Percentiles rank a stretch among this genome's conserved stretches.
phyloP scores from a whole-genome alignment of 495 filamentous ascomycete species.

The Cercophora scortea region DNA sequence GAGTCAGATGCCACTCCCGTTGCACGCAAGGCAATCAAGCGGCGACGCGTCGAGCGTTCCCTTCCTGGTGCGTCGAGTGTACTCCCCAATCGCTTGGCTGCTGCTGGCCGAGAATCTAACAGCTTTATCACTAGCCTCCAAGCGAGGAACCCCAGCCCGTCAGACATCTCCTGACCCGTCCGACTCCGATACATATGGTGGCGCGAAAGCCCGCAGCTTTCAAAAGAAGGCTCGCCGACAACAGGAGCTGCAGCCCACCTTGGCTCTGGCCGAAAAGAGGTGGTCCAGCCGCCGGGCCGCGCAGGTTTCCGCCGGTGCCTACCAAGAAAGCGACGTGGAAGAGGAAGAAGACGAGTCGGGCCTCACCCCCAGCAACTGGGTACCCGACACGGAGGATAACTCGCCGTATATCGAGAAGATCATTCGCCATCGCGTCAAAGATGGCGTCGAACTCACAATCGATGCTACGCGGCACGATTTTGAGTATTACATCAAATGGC shows the following conservation, averaged over 20 bases:
- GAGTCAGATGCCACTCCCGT: slow-evolving; percentile 53
- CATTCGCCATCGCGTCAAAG: slow-evolving; percentile 73
- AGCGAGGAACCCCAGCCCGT: slow-evolving; percentile 52
- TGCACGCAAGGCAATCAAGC: slow-evolving; percentile 39
- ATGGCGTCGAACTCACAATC: slow-evolving; percentile 51
- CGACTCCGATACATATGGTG: slow-evolving; percentile 68
- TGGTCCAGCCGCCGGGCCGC: slow-evolving; percentile 86
- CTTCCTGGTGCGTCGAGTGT: slow-evolving; percentile 33
- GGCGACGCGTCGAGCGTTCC: slow-evolving; percentile 44
- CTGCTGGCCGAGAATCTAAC: too few relatives aligned
- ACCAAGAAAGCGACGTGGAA: slow-evolving; percentile 72
- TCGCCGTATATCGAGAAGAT: slow-evolving; percentile 81
- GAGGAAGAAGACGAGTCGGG: slow-evolving; percentile 57
- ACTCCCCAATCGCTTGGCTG: neutral
- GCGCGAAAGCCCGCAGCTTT: slow-evolving; percentile 54
- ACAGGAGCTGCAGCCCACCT: slow-evolving; percentile 48
- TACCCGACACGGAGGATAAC: slow-evolving; percentile 56
- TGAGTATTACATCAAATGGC: slow-evolving; percentile 97
- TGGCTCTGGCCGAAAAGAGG: slow-evolving; percentile 64
- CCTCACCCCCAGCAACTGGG: slow-evolving; percentile 55
- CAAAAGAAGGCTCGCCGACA: slow-evolving; percentile 68
- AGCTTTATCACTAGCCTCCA: slow-evolving; percentile 45
- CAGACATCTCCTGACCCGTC: slow-evolving; percentile 55
- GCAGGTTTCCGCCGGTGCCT: slow-evolving; percentile 78
- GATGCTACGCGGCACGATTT: slow-evolving; percentile 68